Evolutionary conservation across 2,329 filamentous ascomycete species (phyloP).

Genomic region (Beauveria asiatica): DNA sequence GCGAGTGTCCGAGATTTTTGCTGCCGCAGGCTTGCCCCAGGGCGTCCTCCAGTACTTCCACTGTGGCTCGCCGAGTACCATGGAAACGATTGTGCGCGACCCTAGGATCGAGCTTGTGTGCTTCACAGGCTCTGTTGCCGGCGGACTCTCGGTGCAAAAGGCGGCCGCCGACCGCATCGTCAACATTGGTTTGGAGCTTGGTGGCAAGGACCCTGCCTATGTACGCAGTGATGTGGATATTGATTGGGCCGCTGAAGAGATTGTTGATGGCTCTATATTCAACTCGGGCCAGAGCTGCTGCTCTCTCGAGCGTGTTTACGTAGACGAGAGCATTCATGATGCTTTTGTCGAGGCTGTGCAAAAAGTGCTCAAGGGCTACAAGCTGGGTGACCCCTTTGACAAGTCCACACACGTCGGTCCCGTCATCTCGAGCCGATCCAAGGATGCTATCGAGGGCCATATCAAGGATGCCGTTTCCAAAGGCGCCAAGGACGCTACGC

Average conservation of each 20-base stretch:
- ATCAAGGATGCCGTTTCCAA: constrained; percentile 74
- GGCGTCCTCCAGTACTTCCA: constrained; percentile 91
- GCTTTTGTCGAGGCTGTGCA: constrained; percentile 71
- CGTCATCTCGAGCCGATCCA: constrained; percentile 74
- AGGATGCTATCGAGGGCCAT: constrained; percentile 67
- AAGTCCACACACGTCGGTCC: constrained; percentile 76
- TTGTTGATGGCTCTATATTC: constrained; percentile 93
- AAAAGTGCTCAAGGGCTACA: constrained; percentile 72
- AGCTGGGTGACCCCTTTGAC: constrained; percentile 79
- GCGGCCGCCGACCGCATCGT: constrained; percentile 78
- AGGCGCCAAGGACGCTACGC: constrained; percentile 77
- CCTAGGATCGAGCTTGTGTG: constrained; percentile 73
- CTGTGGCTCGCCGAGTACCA: constrained; percentile 66
- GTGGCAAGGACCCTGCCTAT: constrained; percentile 92
- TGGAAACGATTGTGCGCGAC: constrained; percentile 71
- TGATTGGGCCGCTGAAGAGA: constrained; percentile 85
- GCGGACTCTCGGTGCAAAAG: constrained; percentile 76
- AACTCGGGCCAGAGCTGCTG: constrained; percentile 99
- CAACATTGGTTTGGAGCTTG: constrained; percentile 81
- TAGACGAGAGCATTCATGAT: constrained; percentile 77
- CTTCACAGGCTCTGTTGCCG: constrained; percentile 89
- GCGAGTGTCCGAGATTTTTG: constrained; percentile 68
- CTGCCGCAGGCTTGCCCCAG: constrained; percentile 69
- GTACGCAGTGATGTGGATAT: constrained; percentile 78
- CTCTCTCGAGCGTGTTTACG: constrained; percentile 84